phyloP scores from a whole-genome alignment of 208 protist genomes.

The Trypanosoma scelopori region DNA sequence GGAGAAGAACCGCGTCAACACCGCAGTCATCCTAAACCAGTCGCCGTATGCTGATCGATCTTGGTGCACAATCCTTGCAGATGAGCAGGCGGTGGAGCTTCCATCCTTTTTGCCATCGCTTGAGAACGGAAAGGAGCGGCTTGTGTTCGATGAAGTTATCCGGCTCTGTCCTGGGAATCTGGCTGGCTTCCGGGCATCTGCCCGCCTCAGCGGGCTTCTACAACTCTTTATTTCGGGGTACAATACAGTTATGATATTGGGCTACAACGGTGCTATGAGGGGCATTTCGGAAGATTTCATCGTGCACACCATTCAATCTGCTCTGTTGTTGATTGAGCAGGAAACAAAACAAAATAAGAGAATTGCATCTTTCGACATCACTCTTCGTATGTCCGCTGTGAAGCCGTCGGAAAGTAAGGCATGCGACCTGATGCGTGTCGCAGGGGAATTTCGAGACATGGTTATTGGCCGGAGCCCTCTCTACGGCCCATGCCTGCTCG shows the following conservation, averaged over 20 bases:
- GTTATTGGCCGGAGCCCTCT: conserved; percentile 5
- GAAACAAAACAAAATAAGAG: background rate
- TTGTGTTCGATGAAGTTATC: conserved; percentile 9
- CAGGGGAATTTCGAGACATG: conserved; percentile 8
- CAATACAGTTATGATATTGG: conserved; percentile 1
- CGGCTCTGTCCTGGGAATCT: background rate
- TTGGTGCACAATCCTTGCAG: background rate
- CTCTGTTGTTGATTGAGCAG: background rate
- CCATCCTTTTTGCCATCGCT: background rate
- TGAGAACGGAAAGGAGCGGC: background rate
- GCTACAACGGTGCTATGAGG: background rate
- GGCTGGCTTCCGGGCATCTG: background rate
- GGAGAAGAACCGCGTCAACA: conserved; percentile 9
- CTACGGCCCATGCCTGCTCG: conserved; percentile 1
- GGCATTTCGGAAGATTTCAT: conserved; percentile 14
- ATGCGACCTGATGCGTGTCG: background rate
- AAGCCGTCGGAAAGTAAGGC: conserved; percentile 13
- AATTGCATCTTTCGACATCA: conserved; percentile 9
- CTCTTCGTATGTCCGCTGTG: conserved; percentile 7
- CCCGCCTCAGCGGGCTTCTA: background rate
- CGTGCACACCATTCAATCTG: conserved; percentile 1
- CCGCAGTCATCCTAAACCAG: background rate
- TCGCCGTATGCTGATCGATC: background rate
- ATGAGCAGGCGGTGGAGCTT: background rate
- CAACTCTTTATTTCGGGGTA: conserved; percentile 14